These are phyloP conservation scores for Vanderwaltozyma yarrowii DNA, from an alignment of 805 yeast genomes.

Conservation along the genomic window DNA sequence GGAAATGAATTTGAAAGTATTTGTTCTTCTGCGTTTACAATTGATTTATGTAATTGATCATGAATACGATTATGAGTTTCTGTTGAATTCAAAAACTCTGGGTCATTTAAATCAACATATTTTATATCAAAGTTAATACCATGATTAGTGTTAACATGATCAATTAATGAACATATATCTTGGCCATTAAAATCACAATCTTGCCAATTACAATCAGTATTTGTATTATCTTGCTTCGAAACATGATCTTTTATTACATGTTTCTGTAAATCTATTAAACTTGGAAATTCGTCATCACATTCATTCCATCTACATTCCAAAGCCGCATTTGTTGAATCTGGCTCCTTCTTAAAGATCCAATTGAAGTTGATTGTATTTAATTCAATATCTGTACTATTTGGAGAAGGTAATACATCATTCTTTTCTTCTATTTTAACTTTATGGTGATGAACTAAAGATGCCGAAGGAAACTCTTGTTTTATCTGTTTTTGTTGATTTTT, in stretches of 20 bases:
- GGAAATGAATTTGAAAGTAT: no score
- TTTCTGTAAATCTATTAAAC: constrained; percentile 34
- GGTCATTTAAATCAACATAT: constrained; percentile 10
- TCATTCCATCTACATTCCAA: constrained; percentile 60
- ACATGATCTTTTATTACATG: constrained; percentile 46
- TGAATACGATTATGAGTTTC: neutral
- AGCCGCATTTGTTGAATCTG: constrained; percentile 5
- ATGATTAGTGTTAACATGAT: constrained; percentile 47
- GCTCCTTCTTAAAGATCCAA: constrained; percentile 29
- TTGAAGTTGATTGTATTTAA: constrained; percentile 32
- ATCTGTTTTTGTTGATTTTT: no score
- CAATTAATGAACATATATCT: constrained; percentile 43
- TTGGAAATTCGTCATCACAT: constrained; percentile 38
- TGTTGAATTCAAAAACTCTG: no score
- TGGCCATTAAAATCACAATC: constrained; percentile 51
- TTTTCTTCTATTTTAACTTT: neutral
- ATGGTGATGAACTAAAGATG: constrained; percentile 1
- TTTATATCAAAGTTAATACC: constrained; percentile 29
- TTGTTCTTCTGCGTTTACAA: neutral
- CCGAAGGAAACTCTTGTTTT: neutral
- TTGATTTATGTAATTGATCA: neutral
- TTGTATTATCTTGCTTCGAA: constrained; percentile 12
- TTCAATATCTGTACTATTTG: neutral
- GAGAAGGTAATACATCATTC: neutral
- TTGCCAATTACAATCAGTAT: constrained; percentile 58